phyloP scores from a whole-genome alignment of 23 red algal species.

The Chondrus crispus region DNA sequence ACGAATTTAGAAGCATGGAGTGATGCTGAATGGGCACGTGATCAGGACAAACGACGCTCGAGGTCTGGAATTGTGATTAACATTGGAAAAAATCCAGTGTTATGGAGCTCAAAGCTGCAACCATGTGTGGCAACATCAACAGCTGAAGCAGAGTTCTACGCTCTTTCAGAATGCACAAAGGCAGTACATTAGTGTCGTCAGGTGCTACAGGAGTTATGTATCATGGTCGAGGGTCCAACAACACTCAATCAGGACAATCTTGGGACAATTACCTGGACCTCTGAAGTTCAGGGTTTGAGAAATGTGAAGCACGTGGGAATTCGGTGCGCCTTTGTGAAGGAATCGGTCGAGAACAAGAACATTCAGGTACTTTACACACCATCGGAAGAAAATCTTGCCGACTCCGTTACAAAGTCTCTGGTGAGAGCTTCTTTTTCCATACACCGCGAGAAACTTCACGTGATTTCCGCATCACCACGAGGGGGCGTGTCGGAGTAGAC shows the following conservation, averaged over 20 bases:
- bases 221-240: neutral
- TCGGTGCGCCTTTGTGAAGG: neutral
- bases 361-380: neutral
- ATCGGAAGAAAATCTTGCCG: neutral
- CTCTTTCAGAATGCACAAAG: neutral
- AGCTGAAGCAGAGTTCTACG: constrained; percentile 19
- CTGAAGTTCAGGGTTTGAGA: neutral
- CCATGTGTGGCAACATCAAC: neutral
- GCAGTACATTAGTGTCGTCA: neutral
- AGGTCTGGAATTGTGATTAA: neutral
- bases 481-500: constrained; percentile 22
- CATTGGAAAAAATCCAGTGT: neutral
- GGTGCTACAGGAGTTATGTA: neutral
- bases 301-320: constrained; percentile 15
- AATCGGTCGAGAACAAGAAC: neutral
- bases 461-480: neutral
- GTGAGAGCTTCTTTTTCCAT: neutral
- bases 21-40: constrained; percentile 11
- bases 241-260: constrained; percentile 9
- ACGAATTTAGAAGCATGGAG: neutral
- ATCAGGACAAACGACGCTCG: constrained; percentile 6
- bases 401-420: constrained; percentile 2
- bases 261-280: neutral
- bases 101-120: constrained; percentile 11
- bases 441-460: neutral